Conservation (phyloP, 1,139 yeast species). For the Candida anutae region DNA sequence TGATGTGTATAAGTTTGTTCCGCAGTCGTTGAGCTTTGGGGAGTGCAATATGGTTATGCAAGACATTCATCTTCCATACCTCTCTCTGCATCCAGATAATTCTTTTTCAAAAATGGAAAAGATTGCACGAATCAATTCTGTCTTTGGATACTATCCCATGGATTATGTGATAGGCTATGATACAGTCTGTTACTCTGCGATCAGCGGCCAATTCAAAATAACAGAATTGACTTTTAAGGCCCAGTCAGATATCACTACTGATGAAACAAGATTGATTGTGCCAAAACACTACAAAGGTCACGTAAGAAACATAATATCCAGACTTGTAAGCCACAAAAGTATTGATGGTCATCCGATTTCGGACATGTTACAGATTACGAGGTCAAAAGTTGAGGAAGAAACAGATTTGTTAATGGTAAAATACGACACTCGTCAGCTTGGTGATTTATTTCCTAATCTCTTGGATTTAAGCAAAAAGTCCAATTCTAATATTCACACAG, state of each 20-base stretch:
- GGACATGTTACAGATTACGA: constrained; percentile 2
- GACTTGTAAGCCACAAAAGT: constrained; percentile 3
- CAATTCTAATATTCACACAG: no score
- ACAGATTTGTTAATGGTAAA: constrained; percentile 8
- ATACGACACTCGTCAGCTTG: constrained; percentile 4
- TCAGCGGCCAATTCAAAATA: no score
- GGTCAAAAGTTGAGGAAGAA: constrained; percentile 6
- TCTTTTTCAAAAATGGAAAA: no score
- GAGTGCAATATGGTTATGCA: constrained; percentile 5
- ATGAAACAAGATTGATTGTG: no score
- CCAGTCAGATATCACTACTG: no score
- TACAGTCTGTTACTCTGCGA: no score
- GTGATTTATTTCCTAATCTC: constrained; percentile 2
- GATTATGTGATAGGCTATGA: no score
- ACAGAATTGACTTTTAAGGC: no score
- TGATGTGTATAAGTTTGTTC: constrained; percentile 12
- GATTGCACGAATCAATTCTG: background rate
- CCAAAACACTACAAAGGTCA: constrained; percentile 8
- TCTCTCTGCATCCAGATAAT: no score
- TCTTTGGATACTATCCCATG: no score
- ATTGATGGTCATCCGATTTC: background rate
- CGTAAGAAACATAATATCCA: constrained; percentile 7
- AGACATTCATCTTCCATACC: background rate
- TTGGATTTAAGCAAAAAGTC: constrained; percentile 2
- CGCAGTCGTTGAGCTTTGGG: constrained; percentile 16